These are phyloP conservation scores for Aegle marmelos DNA, from an alignment of 345 rosid species.

Conservation along the genomic window DNA sequence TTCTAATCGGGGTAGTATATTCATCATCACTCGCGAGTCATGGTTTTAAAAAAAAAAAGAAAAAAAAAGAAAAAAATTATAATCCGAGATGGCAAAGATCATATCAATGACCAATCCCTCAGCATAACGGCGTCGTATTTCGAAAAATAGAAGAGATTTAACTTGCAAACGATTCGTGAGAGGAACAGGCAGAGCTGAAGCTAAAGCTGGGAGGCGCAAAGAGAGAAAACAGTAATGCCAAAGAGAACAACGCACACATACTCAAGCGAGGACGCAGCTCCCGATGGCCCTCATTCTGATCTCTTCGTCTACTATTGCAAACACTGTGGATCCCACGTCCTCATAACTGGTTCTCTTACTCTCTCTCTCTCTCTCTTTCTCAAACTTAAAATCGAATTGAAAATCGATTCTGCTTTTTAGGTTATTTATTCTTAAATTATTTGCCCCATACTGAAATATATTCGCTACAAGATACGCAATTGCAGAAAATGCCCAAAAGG, in stretches of 20 bases:
- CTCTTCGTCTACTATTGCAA: constrained; percentile 99
- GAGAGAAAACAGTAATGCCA: constrained; percentile 55
- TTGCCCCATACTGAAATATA: constrained; percentile 32
- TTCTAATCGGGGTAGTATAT: no score
- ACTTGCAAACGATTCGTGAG: no score
- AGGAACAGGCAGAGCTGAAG: no score
- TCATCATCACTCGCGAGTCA: no score
- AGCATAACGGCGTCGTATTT: no score
- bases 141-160: no score
- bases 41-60: no score
- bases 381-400: background rate
- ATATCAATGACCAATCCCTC: no score
- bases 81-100: no score
- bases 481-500: constrained; percentile 97
- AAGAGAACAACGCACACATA: constrained; percentile 99
- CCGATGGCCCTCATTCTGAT: constrained; percentile 94
- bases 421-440: background rate
- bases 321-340: constrained; percentile 95
- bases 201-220: background rate
- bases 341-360: constrained; percentile 73
- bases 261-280: constrained; percentile 99
- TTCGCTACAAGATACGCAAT: constrained; percentile 77
- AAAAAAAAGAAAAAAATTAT: no score
- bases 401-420: background rate
- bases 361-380: background rate